Base-by-base conservation (phyloP, 495 filamentous ascomycete genomes). In the Penicillium lagena region DNA sequence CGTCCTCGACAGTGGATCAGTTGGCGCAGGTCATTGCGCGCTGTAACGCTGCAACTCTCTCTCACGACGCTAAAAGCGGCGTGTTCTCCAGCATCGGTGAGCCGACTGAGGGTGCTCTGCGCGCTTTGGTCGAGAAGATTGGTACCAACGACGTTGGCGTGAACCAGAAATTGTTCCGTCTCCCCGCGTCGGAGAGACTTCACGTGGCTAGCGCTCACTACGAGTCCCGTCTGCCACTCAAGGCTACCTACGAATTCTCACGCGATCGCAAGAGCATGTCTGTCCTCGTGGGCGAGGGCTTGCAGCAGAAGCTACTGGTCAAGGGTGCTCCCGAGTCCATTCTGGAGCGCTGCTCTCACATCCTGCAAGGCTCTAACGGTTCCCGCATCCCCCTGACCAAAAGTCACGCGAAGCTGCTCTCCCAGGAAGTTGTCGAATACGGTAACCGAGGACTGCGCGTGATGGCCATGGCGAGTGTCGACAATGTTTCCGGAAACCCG, bases 221-320 rank as follows among this genome's bases (percentile, higher is more conserved):
- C 59, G 91, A 95, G 69, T 70, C 80, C 43, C 75, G 77, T 54
- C 76, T 79, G 39, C 80, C 81, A 29, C 79, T 83, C 42, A 76
- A 95, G 45, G 82, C 90, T 1, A 95, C 89, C 11, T 99, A 90
- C 50, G 94, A 99, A 61, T 99, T 99, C 67, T 97, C 94, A 6
- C 83, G 94, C 57, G 94, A 97, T 63, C 79, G 94, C 14, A 99
- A 99, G 77, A 97, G 94, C 60, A 99, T 99, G 94, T 99, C 94
- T 22, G 94, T 97, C 28, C 78, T 96, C 12, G 85, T 93, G 38
- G 81, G 84, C 42, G 69, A 77, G 36, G 79, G 73, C 37, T 73
- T 72, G 35, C 62, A 80, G 30, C 77, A 91, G 62, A 86, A 83
- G 59, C 82, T 99, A 11, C 79, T 99, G 17, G 93, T 97, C 47